Conservation (phyloP, 495 filamentous ascomycete genomes). For the Xylaria bambusicola region DNA sequence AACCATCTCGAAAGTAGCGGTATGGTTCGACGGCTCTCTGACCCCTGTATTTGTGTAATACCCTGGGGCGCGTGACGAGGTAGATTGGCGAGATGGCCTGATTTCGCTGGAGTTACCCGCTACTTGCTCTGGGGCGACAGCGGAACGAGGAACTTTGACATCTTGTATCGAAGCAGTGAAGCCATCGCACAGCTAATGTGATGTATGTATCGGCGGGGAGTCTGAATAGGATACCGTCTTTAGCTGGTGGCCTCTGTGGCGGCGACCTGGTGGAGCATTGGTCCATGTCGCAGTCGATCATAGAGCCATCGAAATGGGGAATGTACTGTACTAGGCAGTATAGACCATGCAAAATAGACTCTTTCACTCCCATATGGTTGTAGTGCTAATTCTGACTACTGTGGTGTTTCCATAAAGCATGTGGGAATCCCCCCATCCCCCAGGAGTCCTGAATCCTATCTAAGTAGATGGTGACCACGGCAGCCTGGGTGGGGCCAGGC, state of each 20-base stretch:
- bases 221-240: neutral
- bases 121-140: slow-evolving; percentile 6
- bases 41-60: slow-evolving; percentile 4
- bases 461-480: neutral
- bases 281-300: neutral
- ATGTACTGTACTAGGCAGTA: neutral
- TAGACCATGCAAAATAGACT: neutral
- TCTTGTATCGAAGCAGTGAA: slow-evolving; percentile 8
- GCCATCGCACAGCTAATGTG: neutral
- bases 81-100: slow-evolving; percentile 19
- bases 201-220: neutral
- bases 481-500: neutral
- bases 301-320: neutral
- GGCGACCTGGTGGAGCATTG: slow-evolving; percentile 3
- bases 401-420: neutral
- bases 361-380: no score
- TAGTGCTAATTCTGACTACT: neutral
- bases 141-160: neutral
- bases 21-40: slow-evolving; percentile 6
- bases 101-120: slow-evolving; percentile 9
- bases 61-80: slow-evolving; percentile 12
- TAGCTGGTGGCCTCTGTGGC: neutral
- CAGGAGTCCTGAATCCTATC: neutral
- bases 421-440: slow-evolving; percentile 3
- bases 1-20: neutral